Percentiles rank a stretch among this genome's conserved stretches.
Evolutionary conservation across 208 protist species (phyloP).

Genomic region (Acanthamoeba divionensis): DNA sequence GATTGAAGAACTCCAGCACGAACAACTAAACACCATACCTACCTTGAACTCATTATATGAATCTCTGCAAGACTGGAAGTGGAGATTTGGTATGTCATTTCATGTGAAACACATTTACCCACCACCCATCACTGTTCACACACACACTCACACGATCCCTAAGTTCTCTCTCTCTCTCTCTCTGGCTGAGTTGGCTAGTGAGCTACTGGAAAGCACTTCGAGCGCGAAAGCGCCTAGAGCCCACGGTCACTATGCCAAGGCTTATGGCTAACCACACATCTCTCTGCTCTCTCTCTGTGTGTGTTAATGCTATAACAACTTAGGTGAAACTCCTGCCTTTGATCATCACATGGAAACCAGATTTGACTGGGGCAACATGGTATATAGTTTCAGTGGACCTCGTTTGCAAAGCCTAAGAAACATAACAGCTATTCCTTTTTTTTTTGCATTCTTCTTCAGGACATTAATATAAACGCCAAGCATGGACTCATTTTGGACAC

Average conservation of each 20-base stretch:
- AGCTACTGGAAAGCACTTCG: too few species aligned
- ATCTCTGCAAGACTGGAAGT: constrained; percentile 15
- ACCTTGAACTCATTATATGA: neutral
- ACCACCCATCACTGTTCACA: too few species aligned
- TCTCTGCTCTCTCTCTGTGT: neutral
- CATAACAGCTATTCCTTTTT: neutral
- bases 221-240: too few species aligned
- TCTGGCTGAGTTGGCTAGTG: neutral
- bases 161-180: neutral
- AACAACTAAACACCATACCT: neutral
- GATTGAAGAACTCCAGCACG: constrained; percentile 31
- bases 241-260: too few species aligned
- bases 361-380: constrained; percentile 41
- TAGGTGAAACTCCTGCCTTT: constrained; percentile 41
- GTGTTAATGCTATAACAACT: neutral
- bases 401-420: neutral
- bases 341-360: constrained; percentile 20
- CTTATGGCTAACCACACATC: too few species aligned
- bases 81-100: constrained; percentile 40
- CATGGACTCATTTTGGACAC: neutral
- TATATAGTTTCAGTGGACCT: neutral
- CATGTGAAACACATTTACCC: too few species aligned
- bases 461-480: neutral
- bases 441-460: neutral
- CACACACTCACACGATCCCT: neutral